Conservation (phyloP, 768 basidiomycete species). For the Favolaschia claudopus region DNA sequence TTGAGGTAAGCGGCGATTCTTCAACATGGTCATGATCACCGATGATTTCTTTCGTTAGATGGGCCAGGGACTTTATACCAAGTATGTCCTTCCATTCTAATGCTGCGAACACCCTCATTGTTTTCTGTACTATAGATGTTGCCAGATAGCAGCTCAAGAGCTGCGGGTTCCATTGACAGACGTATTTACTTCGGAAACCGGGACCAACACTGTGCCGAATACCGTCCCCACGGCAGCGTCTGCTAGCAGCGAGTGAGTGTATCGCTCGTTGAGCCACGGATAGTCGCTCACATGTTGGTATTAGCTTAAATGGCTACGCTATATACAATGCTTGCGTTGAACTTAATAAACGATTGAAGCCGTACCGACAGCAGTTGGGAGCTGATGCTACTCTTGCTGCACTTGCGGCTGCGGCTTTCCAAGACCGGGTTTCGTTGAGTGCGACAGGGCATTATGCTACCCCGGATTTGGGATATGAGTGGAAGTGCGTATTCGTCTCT, state of each 20-base stretch:
- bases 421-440: conserved; percentile 24
- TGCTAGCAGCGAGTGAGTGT: conserved; percentile 23
- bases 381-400: conserved; percentile 25
- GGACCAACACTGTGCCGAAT: conserved; percentile 23
- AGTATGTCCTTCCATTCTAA: conserved; percentile 17
- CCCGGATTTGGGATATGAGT: conserved; percentile 24
- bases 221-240: conserved; percentile 25
- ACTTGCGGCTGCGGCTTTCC: conserved; percentile 25
- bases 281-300: not conserved
- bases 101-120: not conserved
- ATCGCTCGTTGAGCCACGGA: too few relatives aligned
- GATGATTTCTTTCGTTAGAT: conserved; percentile 9
- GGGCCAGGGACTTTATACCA: conserved; percentile 30
- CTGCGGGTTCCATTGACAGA: conserved; percentile 22
- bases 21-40: not conserved
- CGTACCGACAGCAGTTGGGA: conserved; percentile 23
- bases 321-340: conserved; percentile 28
- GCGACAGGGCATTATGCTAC: conserved; percentile 24
- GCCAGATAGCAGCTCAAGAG: conserved; percentile 30
- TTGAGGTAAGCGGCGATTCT: conserved; percentile 12
- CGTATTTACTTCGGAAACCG: conserved; percentile 26
- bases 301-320: conserved; percentile 27
- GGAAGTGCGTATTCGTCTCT: too few relatives aligned
- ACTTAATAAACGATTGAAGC: conserved; percentile 26
- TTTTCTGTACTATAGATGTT: conserved; percentile 14